Base-by-base conservation (phyloP, 2,329 filamentous ascomycete species). In the Colletotrichum siamense region DNA sequence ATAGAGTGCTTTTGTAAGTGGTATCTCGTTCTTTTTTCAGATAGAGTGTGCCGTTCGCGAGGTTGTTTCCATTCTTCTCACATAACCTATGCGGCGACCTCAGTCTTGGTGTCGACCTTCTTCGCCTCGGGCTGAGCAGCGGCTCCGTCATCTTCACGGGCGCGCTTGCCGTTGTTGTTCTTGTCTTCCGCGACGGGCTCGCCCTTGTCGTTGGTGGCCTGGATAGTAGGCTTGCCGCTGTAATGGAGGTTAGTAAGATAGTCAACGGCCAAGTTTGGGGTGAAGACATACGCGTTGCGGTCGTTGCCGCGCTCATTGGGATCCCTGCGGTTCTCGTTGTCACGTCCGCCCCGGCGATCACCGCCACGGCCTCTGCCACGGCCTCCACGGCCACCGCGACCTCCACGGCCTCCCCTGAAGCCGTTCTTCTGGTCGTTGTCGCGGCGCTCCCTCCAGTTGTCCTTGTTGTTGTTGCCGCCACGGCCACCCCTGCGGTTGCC, bases 401-500 rank as follows among this genome's bases (percentile, higher is more conserved):
- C 86, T 69, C 87, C 84, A 6, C 87, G 86, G 32, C 87, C 86
- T 70, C 87, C 84, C 72, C 44, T 71, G 85, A 91, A 92, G 26
- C 92, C 92, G 79, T 88, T 88, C 84, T 90, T 90, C 82, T 91
- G 91, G 80, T 93, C 92, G 59, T 92, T 83, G 9, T 93, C 91
- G 26, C 92, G 89, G 79, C 92, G 89, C 84, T 89, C 89, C 86
- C 92, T 93, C 91, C 92, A 94, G 84, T 93, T 89, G 79, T 91
- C 85, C 66, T 86, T 82, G 80, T 67, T 59, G 68, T 85, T 84
- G 69, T 86, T 83, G 34, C 84, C 84, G 55, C 86, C 84, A 73
- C 82, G 82, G 68, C 83, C 81, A 57, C 84, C 84, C 26, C 82
- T 82, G 32, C 81, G 80, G 49, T 81, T 79, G 39, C 79, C 77